Conservation (phyloP, 176 grass and related monocot genomes). For the Zea luxurians region DNA sequence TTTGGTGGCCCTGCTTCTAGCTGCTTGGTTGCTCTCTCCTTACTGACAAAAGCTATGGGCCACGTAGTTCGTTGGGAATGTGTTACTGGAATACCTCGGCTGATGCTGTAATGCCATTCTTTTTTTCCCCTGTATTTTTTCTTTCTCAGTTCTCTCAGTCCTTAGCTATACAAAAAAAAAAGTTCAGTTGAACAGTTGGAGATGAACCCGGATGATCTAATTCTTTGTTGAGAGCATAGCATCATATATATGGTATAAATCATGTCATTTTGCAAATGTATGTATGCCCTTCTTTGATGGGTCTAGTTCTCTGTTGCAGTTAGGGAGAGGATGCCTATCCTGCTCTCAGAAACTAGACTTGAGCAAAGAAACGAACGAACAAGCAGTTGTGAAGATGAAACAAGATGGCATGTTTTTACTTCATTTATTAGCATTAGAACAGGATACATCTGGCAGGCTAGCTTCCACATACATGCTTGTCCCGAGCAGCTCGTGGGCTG, state of each 20-base stretch:
- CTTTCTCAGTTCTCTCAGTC: conserved; percentile 2
- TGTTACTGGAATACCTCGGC: conserved; percentile 44
- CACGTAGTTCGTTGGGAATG: conserved; percentile 30
- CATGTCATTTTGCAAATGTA: conserved; percentile 19
- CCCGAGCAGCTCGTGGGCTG: too few relatives aligned
- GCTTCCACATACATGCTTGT: too few relatives aligned
- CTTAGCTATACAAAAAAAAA: conserved; percentile 37
- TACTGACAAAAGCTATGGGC: conserved; percentile 48
- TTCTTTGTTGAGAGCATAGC: conserved; percentile 50
- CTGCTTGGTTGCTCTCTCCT: conserved; percentile 41
- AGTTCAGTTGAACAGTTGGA: conserved; percentile 32
- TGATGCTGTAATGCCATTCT: conserved; percentile 52
- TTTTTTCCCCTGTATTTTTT: conserved; percentile 27
- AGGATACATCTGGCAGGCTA: too few relatives aligned
- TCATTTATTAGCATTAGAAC: too few relatives aligned
- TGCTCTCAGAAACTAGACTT: neutral
- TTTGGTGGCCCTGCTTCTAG: conserved; percentile 60
- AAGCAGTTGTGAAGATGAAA: neutral
- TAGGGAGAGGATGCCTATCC: neutral
- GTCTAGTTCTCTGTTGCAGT: neutral
- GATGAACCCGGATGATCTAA: conserved; percentile 43
- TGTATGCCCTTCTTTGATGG: conserved; percentile 9
- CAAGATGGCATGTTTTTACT: neutral
- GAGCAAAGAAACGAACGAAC: neutral
- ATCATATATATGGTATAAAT: conserved; percentile 44